These are phyloP conservation scores for Coemansia umbellata DNA, from an alignment of 192 early-diverging fungal species.

Conservation along the genomic window DNA sequence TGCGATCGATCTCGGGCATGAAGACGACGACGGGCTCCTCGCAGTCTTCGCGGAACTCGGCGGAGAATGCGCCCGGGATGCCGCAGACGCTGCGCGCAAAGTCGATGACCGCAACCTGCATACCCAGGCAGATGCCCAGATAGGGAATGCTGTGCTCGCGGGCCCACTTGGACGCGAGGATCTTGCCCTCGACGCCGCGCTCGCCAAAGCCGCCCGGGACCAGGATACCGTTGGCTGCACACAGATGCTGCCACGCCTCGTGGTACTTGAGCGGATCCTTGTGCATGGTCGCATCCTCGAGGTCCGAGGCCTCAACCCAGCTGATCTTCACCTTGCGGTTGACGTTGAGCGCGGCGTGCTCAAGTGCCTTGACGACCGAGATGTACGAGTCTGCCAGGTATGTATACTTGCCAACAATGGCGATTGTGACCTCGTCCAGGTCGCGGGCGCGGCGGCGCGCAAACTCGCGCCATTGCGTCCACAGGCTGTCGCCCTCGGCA, in stretches of 20 bases:
- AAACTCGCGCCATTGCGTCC: slow-evolving; percentile 85
- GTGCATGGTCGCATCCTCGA: slow-evolving; percentile 71
- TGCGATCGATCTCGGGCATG: slow-evolving; percentile 96
- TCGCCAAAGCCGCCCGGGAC: slow-evolving; percentile 98
- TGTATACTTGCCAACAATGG: slow-evolving; percentile 96
- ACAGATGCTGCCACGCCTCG: slow-evolving; percentile 90
- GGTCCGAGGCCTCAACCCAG: slow-evolving; percentile 95
- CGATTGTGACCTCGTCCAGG: slow-evolving; percentile 82
- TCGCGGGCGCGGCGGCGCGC: slow-evolving; percentile 68
- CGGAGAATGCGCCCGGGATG: slow-evolving; percentile 75
- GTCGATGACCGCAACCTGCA: slow-evolving; percentile 97
- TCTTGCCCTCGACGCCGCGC: slow-evolving; percentile 96
- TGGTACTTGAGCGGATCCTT: slow-evolving; percentile 90
- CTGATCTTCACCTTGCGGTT: slow-evolving; percentile 76
- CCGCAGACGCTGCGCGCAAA: slow-evolving; percentile 92
- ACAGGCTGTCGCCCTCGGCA: slow-evolving; percentile 60
- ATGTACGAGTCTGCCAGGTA: slow-evolving; percentile 95
- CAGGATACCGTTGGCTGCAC: slow-evolving; percentile 86
- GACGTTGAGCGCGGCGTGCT: slow-evolving; percentile 87
- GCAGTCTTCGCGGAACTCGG: slow-evolving; percentile 77
- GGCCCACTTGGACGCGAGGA: slow-evolving; percentile 93
- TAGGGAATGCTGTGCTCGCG: slow-evolving; percentile 97
- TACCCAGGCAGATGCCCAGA: slow-evolving; percentile 96
- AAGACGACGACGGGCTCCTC: slow-evolving; percentile 78
- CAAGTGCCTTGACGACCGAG: slow-evolving; percentile 93